These are phyloP conservation scores for Naganishia kalamii DNA, from an alignment of 768 basidiomycete genomes.

Conservation along the genomic window DNA sequence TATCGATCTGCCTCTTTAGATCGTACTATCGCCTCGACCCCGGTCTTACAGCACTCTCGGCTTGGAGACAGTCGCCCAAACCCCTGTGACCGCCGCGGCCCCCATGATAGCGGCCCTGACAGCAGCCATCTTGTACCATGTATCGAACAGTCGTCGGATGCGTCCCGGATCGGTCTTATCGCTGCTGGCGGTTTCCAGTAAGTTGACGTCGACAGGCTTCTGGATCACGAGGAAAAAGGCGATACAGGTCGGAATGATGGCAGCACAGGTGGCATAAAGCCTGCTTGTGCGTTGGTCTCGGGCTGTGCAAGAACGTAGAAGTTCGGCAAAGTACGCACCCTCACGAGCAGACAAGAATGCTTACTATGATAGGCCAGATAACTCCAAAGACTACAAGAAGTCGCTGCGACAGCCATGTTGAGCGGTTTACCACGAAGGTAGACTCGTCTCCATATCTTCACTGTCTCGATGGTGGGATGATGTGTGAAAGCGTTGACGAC, in stretches of 20 bases:
- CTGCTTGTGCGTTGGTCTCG: not conserved
- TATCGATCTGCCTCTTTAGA: too few species aligned
- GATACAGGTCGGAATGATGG: not conserved
- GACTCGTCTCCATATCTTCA: not conserved
- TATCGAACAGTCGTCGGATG: not conserved
- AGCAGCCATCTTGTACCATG: not conserved
- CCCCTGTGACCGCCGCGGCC: not conserved
- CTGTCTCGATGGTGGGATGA: not conserved
- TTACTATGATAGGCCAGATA: not conserved
- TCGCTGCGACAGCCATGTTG: not conserved
- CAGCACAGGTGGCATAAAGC: not conserved
- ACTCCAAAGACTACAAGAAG: not conserved
- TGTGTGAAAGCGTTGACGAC: not conserved
- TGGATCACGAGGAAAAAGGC: not conserved
- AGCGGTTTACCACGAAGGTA: not conserved
- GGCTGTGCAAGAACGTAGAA: not conserved
- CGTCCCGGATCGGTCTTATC: not conserved
- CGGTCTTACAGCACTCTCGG: not conserved
- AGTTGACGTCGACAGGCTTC: not conserved
- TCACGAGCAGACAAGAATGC: not conserved
- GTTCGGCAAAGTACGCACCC: not conserved
- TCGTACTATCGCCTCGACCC: too few species aligned
- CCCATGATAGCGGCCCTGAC: not conserved
- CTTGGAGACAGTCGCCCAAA: not conserved
- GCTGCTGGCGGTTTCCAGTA: not conserved